Evolutionary conservation across 2,329 filamentous ascomycete genomes (phyloP).

Genomic region (Neonectria coccinea): DNA sequence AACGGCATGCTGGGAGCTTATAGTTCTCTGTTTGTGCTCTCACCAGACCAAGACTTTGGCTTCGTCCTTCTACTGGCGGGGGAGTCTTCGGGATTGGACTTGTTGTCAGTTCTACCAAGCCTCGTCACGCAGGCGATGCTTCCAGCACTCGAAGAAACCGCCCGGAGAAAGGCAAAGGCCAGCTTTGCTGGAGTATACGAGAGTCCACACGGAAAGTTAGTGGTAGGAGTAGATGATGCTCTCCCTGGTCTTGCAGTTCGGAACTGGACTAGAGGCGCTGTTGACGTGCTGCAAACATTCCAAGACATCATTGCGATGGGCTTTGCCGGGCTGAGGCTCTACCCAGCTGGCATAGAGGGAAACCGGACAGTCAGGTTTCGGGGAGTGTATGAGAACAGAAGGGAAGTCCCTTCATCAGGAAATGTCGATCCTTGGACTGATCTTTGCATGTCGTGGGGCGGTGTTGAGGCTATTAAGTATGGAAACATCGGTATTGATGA

Average conservation of each 20-base stretch:
- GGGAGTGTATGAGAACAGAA: slow-evolving; percentile 5
- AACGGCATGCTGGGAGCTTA: slow-evolving; percentile 54
- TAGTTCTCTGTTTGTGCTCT: slow-evolving; percentile 51
- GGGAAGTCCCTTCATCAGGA: not conserved
- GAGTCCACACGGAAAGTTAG: not conserved
- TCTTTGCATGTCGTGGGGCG: slow-evolving; percentile 8
- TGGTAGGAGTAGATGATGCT: slow-evolving; percentile 2
- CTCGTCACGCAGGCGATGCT: not conserved
- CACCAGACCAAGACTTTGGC: slow-evolving; percentile 57
- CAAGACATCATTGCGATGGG: not conserved
- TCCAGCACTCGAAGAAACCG: not conserved
- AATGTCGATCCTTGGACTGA: slow-evolving; percentile 12
- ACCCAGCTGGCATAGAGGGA: not conserved
- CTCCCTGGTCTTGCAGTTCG: slow-evolving; percentile 5
- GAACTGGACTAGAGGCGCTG: slow-evolving; percentile 12
- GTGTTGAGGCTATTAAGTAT: slow-evolving; percentile 12
- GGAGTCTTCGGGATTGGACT: not conserved
- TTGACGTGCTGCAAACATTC: not conserved
- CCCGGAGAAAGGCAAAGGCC: not conserved
- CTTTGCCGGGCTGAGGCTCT: slow-evolving; percentile 2
- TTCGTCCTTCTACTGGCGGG: slow-evolving; percentile 33
- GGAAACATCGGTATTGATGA: slow-evolving; percentile 15
- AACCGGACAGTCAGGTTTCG: not conserved
- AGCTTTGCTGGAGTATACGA: not conserved
- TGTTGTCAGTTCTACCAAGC: not conserved